phyloP scores from a whole-genome alignment of 2,329 filamentous ascomycete species.

The Nothophaeocryptopus gaeumannii region DNA sequence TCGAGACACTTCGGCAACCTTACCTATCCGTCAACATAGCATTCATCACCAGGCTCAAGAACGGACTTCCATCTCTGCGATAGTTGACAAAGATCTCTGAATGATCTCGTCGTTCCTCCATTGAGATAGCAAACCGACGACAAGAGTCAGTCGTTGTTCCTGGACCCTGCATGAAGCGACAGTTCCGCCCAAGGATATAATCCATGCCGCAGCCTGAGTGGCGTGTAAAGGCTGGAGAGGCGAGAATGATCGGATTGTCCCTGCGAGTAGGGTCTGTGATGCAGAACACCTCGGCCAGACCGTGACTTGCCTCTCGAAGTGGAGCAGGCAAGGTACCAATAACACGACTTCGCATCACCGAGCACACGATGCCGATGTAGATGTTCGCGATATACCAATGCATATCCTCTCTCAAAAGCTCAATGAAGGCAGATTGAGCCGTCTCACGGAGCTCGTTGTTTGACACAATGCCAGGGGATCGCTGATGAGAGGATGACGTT shows the following conservation, averaged over 20 bases:
- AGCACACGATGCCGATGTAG: constrained; percentile 65
- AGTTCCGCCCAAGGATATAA: constrained; percentile 70
- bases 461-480: constrained; percentile 46
- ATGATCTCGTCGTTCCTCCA: constrained; percentile 62
- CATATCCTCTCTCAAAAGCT: constrained; percentile 63
- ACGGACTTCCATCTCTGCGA: constrained; percentile 70
- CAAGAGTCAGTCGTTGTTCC: constrained; percentile 47
- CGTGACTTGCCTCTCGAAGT: constrained; percentile 65
- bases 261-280: constrained; percentile 68
- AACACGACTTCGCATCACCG: constrained; percentile 64
- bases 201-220: constrained; percentile 71
- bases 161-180: constrained; percentile 73
- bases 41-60: constrained; percentile 69
- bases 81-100: constrained; percentile 73
- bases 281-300: constrained; percentile 72
- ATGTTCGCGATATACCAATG: constrained; percentile 68
- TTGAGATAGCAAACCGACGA: constrained; percentile 30
- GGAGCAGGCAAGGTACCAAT: constrained; percentile 63
- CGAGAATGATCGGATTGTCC: constrained; percentile 74
- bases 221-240: constrained; percentile 70
- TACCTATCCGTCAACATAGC: constrained; percentile 62
- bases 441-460: constrained; percentile 58
- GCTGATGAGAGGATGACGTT: constrained; percentile 43
- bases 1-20: background rate
- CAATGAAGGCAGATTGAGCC: constrained; percentile 60